Conservation (phyloP, 1,284 basidiomycete genomes). For the Coniferiporia sulphurascens region DNA sequence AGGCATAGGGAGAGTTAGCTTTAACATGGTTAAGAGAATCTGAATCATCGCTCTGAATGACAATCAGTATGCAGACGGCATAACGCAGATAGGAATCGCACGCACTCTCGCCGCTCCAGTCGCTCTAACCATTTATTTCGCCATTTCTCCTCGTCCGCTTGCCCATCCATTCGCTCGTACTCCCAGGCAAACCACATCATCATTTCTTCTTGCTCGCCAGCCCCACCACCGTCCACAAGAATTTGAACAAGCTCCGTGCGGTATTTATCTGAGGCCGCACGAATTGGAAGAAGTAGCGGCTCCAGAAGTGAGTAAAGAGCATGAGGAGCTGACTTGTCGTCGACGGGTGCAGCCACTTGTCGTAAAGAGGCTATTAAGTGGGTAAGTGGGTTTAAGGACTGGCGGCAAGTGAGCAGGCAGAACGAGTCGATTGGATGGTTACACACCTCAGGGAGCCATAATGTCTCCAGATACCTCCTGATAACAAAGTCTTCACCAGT, state of each 20-base stretch:
- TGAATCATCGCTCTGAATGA: conserved; percentile 62
- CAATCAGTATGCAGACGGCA: neutral
- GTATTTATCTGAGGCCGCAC: conserved; percentile 55
- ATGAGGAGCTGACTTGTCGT: conserved; percentile 34
- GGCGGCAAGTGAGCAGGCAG: neutral
- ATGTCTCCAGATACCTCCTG: conserved; percentile 57
- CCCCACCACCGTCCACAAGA: conserved; percentile 50
- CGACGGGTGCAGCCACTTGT: conserved; percentile 34
- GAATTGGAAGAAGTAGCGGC: conserved; percentile 54
- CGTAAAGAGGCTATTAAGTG: conserved; percentile 50
- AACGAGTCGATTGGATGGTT: neutral
- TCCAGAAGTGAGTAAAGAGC: conserved; percentile 53
- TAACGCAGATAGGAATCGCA: conserved; percentile 8
- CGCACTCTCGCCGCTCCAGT: conserved; percentile 71
- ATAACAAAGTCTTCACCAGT: conserved; percentile 14
- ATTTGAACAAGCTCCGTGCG: conserved; percentile 53
- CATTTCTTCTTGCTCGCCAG: conserved; percentile 56
- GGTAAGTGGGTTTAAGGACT: conserved; percentile 67
- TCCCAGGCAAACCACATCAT: conserved; percentile 70
- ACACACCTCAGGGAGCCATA: conserved; percentile 69
- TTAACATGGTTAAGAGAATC: conserved; percentile 60
- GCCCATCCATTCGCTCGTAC: conserved; percentile 44
- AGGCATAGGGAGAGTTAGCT: conserved; percentile 56
- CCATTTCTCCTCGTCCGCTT: conserved; percentile 42
- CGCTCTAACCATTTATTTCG: conserved; percentile 50